Evolutionary conservation across 2,329 filamentous ascomycete species (phyloP).

Genomic region (Aureobasidium sp.): DNA sequence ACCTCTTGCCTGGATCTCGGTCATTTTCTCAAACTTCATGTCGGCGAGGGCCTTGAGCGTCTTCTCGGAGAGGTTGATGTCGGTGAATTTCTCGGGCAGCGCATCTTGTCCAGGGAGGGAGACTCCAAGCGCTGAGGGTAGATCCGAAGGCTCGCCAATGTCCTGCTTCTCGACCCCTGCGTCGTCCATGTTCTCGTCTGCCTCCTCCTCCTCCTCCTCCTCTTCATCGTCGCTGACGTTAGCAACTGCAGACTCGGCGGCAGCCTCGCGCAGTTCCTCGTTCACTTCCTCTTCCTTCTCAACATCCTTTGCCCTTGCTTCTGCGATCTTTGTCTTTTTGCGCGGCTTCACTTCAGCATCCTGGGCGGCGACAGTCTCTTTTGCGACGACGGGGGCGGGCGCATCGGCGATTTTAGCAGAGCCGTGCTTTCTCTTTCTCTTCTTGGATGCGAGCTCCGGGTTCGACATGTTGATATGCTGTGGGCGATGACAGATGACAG

Average conservation of each 20-base stretch:
- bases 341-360: conserved; percentile 25
- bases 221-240: conserved; percentile 28
- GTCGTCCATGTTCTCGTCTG: conserved; percentile 24
- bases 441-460: conserved; percentile 33
- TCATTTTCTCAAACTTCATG: conserved; percentile 95
- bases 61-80: conserved; percentile 78
- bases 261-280: conserved; percentile 25
- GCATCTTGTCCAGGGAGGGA: conserved; percentile 50
- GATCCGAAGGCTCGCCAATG: conserved; percentile 33
- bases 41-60: conserved; percentile 73
- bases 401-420: conserved; percentile 23
- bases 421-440: conserved; percentile 41
- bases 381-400: conserved; percentile 20
- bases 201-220: conserved; percentile 27
- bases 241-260: conserved; percentile 14
- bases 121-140: conserved; percentile 48
- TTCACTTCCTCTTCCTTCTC: conserved; percentile 27
- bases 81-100: conserved; percentile 63
- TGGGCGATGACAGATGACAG: not conserved
- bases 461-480: conserved; percentile 26
- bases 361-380: not conserved
- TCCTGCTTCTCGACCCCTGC: conserved; percentile 23
- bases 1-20: conserved; percentile 79
- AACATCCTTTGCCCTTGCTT: conserved; percentile 21
- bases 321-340: conserved; percentile 31